A percentile compares a stretch with the other conserved stretches of the same genome.
Conservation (phyloP, 306 rosid species). For the Malus domestica region DNA sequence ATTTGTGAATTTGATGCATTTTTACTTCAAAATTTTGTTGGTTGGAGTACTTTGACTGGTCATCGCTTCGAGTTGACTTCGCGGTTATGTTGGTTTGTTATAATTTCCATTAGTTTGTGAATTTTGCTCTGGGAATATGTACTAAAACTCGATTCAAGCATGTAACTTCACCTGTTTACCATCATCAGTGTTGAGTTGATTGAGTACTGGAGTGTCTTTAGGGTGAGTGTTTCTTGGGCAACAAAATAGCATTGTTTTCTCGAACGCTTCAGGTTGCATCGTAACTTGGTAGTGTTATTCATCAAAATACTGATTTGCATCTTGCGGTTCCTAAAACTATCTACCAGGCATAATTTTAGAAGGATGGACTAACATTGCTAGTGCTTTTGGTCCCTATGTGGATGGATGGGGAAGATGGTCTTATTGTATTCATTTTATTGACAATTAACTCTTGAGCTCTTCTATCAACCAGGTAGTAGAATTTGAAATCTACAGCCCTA, state of each 20-base stretch:
- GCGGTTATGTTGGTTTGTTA: not conserved
- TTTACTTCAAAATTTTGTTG: not conserved
- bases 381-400: not conserved
- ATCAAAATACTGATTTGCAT: not conserved
- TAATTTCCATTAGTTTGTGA: not conserved
- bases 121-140: not conserved
- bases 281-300: not conserved
- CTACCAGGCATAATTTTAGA: not conserved
- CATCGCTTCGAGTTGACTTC: not conserved
- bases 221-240: not conserved
- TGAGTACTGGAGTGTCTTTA: not conserved
- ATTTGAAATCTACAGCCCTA: conserved; percentile 57
- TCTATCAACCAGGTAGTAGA: conserved; percentile 26
- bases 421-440: conserved; percentile 17
- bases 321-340: not conserved
- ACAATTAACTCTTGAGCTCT: conserved; percentile 12
- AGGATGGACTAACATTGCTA: not conserved
- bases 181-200: not conserved
- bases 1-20: not conserved
- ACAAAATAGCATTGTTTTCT: not conserved
- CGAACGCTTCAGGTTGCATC: not conserved
- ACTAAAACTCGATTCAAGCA: not conserved
- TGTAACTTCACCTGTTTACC: not conserved
- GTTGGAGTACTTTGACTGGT: not conserved
- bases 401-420: conserved; percentile 1